Conservation (phyloP, 306 rosid species). For the Geum urbanum region DNA sequence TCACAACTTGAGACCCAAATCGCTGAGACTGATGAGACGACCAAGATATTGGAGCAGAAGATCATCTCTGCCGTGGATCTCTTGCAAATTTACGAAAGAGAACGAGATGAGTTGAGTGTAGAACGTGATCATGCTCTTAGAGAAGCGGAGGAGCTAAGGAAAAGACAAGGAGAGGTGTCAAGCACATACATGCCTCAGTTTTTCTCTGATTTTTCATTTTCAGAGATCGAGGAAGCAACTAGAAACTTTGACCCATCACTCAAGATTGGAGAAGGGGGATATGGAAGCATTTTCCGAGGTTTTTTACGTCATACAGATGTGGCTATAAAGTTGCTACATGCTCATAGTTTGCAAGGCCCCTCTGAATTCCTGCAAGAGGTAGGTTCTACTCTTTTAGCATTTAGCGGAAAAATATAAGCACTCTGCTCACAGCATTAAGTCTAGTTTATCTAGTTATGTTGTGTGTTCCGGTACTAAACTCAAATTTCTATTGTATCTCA, state of each 20-base stretch:
- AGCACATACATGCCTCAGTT: constrained; percentile 34
- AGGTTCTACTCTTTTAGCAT: constrained; percentile 4
- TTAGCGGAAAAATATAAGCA: background rate
- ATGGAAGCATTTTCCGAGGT: constrained; percentile 76
- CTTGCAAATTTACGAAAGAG: constrained; percentile 45
- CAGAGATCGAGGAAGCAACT: constrained; percentile 72
- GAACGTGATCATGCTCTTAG: constrained; percentile 53
- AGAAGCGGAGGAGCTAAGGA: constrained; percentile 70
- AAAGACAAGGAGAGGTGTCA: constrained; percentile 49
- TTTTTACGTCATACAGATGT: constrained; percentile 64
- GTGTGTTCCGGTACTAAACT: background rate
- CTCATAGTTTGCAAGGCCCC: constrained; percentile 65
- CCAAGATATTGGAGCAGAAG: constrained; percentile 51
- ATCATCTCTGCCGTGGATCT: constrained; percentile 44
- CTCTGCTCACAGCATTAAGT: background rate
- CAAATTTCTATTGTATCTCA: constrained; percentile 25
- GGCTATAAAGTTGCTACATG: constrained; percentile 61
- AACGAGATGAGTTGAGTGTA: constrained; percentile 56
- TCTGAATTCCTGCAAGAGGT: constrained; percentile 84
- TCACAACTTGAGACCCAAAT: constrained; percentile 48
- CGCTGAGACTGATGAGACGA: constrained; percentile 40
- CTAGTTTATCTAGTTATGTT: background rate
- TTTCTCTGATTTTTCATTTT: constrained; percentile 57
- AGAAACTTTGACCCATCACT: constrained; percentile 42
- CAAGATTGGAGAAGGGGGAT: constrained; percentile 94